Base-by-base conservation (phyloP, 805 yeast species). In the Kodamaea restingae region DNA sequence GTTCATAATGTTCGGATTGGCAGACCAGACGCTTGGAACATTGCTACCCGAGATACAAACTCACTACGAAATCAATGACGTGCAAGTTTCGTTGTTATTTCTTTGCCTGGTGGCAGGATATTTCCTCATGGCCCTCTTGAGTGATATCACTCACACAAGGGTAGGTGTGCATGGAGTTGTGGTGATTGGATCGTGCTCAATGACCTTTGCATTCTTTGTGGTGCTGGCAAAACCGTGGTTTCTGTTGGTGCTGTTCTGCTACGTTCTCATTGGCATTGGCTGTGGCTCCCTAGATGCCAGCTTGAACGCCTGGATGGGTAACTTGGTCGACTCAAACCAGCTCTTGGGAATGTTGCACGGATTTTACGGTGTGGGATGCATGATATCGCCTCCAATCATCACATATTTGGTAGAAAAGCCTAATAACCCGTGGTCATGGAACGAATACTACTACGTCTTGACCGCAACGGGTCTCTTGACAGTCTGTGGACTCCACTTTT, bases 21-120 rank as follows among this genome's bases (percentile, higher is more conserved):
- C 71, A 4, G 87, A 81, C 47, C 83, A 80, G 52, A 65, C 82
- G 0, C 55, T 78, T 12, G 87, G 87, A 0, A 70, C 84, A 0
- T 51, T 80, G 28, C 62, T 81, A 43, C 82, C 84, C 2, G 60
- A 69, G 27, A 45, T 80, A 11, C 71, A 76, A 39, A 54, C 51
- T 4, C 58, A 73, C 35, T 81, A 78, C 52, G 21, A 59, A 1
- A 65, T 79, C 4, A 61, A 71, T 44, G 76, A 81, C 46, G 56
- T 73, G 1, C 60, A 63, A 24, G 58, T 75, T 2, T 72, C 83
- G 3, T 50, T 68, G 25, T 51, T 81, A 3, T 81, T 78, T 47
- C 54, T 80, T 15, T 65, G 75, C 9, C 72, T 74, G 18, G 72
- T 78, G 15, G 15, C 66, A 1, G 87, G 88, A 0, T 81, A 80